Percentiles rank a stretch among this genome's conserved stretches.
phyloP scores from a whole-genome alignment of 345 rosid species.

The Litchi chinensis region DNA sequence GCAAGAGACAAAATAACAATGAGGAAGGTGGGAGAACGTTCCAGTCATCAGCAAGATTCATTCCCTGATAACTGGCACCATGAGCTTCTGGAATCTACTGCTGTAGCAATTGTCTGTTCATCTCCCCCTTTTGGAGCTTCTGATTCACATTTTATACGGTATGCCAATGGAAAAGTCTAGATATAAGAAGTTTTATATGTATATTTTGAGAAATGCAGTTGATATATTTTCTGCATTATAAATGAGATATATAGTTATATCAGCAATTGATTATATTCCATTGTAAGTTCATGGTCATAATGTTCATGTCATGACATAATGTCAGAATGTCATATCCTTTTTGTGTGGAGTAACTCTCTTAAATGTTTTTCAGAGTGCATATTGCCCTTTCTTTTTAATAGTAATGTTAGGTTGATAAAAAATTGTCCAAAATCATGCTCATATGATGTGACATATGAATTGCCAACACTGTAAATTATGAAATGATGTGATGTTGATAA shows the following conservation, averaged over 20 bases:
- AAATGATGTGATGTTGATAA: no score
- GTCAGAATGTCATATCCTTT: neutral
- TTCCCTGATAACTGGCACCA: conserved; percentile 72
- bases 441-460: no score
- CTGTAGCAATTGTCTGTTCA: conserved; percentile 54
- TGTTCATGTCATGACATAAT: neutral
- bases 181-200: conserved; percentile 15
- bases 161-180: conserved; percentile 28
- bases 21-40: conserved; percentile 43
- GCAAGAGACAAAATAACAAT: conserved; percentile 55
- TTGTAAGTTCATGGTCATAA: conserved; percentile 11
- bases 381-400: neutral
- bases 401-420: no score
- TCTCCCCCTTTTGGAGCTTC: conserved; percentile 41
- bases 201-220: neutral
- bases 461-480: no score
- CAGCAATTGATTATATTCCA: neutral
- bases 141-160: conserved; percentile 69
- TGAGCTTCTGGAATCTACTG: conserved; percentile 75
- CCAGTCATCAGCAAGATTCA: conserved; percentile 42
- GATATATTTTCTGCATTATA: neutral
- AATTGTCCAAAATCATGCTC: no score
- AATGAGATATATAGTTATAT: neutral
- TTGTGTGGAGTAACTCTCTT: neutral
- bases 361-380: neutral